These are phyloP conservation scores for Ceratobasidium sp. DNA, from an alignment of 1,284 basidiomycete genomes.

Conservation along the genomic window DNA sequence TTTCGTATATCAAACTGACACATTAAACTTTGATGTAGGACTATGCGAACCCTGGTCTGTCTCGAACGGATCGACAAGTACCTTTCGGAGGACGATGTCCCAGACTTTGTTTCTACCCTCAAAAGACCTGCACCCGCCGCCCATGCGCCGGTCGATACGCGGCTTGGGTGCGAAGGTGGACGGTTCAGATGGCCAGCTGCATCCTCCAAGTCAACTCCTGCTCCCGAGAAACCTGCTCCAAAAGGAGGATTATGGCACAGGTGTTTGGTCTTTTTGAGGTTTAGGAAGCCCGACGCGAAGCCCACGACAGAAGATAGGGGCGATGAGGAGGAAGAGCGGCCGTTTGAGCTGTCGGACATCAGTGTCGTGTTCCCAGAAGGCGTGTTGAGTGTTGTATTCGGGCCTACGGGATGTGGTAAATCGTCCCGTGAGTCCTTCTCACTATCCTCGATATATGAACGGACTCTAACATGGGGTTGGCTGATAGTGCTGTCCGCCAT, in stretches of 20 bases:
- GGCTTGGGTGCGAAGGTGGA: slow-evolving; percentile 30
- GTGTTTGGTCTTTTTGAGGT: slow-evolving; percentile 4
- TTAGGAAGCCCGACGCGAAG: slow-evolving; percentile 5
- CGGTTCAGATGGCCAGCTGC: slow-evolving; percentile 32
- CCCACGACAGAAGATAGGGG: not conserved
- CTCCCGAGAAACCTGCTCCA: slow-evolving; percentile 5
- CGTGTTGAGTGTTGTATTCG: slow-evolving; percentile 31
- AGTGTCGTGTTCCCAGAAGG: slow-evolving; percentile 30
- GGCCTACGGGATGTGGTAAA: slow-evolving; percentile 45
- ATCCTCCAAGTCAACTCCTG: not conserved
- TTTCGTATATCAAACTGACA: not conserved
- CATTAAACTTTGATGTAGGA: not conserved
- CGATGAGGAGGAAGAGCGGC: slow-evolving; percentile 1
- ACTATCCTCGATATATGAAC: not conserved
- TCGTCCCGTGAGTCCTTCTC: slow-evolving; percentile 31
- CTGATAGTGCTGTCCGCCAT: slow-evolving; percentile 43
- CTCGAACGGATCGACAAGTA: slow-evolving; percentile 40
- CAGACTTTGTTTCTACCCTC: slow-evolving; percentile 22
- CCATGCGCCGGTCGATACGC: slow-evolving; percentile 16
- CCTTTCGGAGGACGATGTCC: slow-evolving; percentile 23
- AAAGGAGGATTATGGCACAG: not conserved
- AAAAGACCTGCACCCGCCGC: not conserved
- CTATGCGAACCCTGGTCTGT: slow-evolving; percentile 20
- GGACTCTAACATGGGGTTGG: not conserved
- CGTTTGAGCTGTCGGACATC: slow-evolving; percentile 39